Conservation (phyloP, 108 stramenopile genomes). For the Nannochloropsis oceanica region DNA sequence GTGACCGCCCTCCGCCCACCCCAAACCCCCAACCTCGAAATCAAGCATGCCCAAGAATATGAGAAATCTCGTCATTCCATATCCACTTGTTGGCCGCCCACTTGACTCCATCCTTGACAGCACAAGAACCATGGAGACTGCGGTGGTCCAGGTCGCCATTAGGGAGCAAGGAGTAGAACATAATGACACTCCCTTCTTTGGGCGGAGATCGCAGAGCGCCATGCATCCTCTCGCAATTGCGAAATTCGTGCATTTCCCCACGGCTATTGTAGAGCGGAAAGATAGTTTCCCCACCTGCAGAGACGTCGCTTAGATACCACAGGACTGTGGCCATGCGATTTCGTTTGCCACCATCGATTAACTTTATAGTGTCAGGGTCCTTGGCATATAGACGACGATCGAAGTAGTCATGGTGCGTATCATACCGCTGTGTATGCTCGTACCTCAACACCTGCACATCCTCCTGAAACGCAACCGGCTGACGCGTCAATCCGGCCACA, state of each 20-base stretch:
- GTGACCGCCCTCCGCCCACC: too few relatives aligned
- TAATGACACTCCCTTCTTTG: slow-evolving; percentile 19
- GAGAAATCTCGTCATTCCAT: slow-evolving; percentile 5
- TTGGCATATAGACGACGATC: slow-evolving; percentile 15
- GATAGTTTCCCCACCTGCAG: slow-evolving; percentile 26
- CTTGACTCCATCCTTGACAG: slow-evolving; percentile 27
- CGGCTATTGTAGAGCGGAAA: slow-evolving; percentile 12
- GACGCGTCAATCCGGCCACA: slow-evolving; percentile 47
- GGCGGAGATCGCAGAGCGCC: neutral
- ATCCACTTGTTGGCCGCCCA: slow-evolving; percentile 39
- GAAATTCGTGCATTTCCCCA: neutral
- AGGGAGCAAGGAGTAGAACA: slow-evolving; percentile 32
- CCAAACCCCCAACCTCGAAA: too few relatives aligned
- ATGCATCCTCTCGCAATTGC: neutral
- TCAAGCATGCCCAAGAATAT: neutral
- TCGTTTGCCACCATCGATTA: slow-evolving; percentile 16
- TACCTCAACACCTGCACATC: slow-evolving; percentile 38
- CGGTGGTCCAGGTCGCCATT: slow-evolving; percentile 33
- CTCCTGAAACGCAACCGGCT: slow-evolving; percentile 54
- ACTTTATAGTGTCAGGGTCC: slow-evolving; percentile 12
- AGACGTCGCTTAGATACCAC: slow-evolving; percentile 31
- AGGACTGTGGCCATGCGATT: slow-evolving; percentile 21
- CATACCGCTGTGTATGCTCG: slow-evolving; percentile 47
- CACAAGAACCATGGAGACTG: slow-evolving; percentile 32
- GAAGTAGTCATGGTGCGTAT: slow-evolving; percentile 61